Base-by-base conservation (phyloP, 1,284 basidiomycete species). In the Ceratobasidium sp. region DNA sequence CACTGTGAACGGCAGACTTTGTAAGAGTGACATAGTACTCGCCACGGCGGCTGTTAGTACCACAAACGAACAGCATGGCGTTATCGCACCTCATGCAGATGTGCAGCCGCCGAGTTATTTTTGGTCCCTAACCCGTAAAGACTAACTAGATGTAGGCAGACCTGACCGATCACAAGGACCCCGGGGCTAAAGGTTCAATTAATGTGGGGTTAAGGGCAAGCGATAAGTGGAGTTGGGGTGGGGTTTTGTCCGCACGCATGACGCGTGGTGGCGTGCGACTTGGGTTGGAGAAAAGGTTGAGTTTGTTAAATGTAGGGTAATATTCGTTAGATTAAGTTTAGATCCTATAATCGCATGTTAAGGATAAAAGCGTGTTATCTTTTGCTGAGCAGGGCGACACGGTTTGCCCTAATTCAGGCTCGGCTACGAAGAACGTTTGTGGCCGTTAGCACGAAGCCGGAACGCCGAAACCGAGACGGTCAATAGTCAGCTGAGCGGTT, bases 161-260 rank as follows among this genome's bases (percentile, higher is more conserved):
- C 42, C 42, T 64, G 61, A 46, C 61, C 61, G 61, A 64, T 64
- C 61, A 64, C 12, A 33, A 60, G 61, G 61, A 64, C 61, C 61
- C 61, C 61, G 61, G 61, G 23, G 44, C 26, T 23, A 10, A 9
- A 26, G 20, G 61, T 9, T n/a, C 40, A 18, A 40, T 64, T 64
- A n/a, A n/a, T n/a, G 23, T 18, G 20, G n/a, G 61, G 61, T 64
- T 42, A n/a, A 64, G 61, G 61, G 61, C 23, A 44, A 20, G 40
- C 40, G 7, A 64, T 33, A 42, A 42, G 61, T 64, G 61, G 61
- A 23, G 61, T 40, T 64, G 20, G 20, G 44, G 18, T 61, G 18
- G 60, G 7, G 33, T 61, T 64, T 44, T 39, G 61, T 64, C 40
- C 61, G 20, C 18, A 40, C 61, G 18, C 23, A 23, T 44, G 61